Evolutionary conservation across 2,329 filamentous ascomycete species (phyloP), one percentile per base, ranked within the genome.

Genomic region (Ceratocystis smalleyi): DNA sequence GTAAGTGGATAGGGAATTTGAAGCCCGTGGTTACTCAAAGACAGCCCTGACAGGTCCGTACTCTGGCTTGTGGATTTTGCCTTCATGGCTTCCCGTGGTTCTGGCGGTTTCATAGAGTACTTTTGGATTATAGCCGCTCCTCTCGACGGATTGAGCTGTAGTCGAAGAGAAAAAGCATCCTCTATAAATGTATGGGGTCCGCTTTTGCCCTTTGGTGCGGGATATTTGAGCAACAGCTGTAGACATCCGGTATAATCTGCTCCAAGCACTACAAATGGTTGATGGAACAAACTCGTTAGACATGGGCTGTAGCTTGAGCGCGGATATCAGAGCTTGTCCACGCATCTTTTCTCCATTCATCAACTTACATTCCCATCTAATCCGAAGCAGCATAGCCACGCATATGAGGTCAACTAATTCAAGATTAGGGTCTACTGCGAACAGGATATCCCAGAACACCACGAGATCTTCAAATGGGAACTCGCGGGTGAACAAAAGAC

Each of bases 331-430:
- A 51, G 10, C 22, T 17, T 15, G 10, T 12, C 12, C 35, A 40
- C 35, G 10, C 10, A 40, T 40, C 35, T 40, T 12, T 40, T 10
- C 35, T 40, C 35, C 10, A 40, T 40, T 12, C 12, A 24, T 51
- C 17, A 40, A 75, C 86, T 77, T 76, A 94, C 89, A 77, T 69
- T 91, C 83, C 91, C 91, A 96, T 65, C 92, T 84, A 69, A 97
- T 90, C 61, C 94, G 83, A 57, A 99, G 78, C 27, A 99, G 78
- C 91, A 99, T 97, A 5, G 91, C 86, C 62, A 96, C 84, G 69
- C 91, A 96, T n/a, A 96, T 85, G 64, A 94, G 80, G 71, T 97
- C 90, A 69, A 97, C 84, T 40, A 97, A 77, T 61, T 91, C 84
- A 32, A 96, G 75, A 0, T 82, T 81, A 6, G 92, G 81, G 70